These are phyloP conservation scores for Ophiorrhiza pumila DNA, from an alignment of 257 asterid genomes.

Conservation along the genomic window DNA sequence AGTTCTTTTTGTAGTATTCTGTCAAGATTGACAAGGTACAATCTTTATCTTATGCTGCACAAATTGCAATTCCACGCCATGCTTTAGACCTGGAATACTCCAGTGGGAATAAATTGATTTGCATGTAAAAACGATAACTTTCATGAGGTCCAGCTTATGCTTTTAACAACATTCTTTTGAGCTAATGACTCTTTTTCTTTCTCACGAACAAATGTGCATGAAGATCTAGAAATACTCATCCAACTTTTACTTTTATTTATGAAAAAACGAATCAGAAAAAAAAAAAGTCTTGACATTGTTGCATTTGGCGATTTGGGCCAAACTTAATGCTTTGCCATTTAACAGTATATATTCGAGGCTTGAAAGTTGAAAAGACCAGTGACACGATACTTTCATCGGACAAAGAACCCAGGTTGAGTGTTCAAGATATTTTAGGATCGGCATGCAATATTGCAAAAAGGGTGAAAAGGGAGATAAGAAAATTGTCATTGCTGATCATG, in stretches of 20 bases:
- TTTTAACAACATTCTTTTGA: neutral
- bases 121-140: neutral
- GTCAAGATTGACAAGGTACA: neutral
- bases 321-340: neutral
- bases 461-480: no score
- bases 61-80: neutral
- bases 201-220: no score
- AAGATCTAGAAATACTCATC: no score
- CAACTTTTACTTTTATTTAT: no score
- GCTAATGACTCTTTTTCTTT: neutral
- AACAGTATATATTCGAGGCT: neutral
- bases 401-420: no score
- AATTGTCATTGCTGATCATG: no score
- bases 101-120: neutral
- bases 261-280: no score
- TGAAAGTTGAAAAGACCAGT: neutral
- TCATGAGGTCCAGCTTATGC: neutral
- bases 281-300: no score
- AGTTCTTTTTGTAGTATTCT: neutral
- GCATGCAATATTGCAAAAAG: constrained; percentile 6
- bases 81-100: neutral
- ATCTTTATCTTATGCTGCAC: neutral
- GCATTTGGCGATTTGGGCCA: no score
- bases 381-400: no score
- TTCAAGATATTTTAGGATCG: no score